Percentiles rank a stretch among this genome's conserved stretches.
These are phyloP conservation scores for Polytolypa hystricis DNA, from an alignment of 2,329 filamentous ascomycete species.

Conservation along the genomic window DNA sequence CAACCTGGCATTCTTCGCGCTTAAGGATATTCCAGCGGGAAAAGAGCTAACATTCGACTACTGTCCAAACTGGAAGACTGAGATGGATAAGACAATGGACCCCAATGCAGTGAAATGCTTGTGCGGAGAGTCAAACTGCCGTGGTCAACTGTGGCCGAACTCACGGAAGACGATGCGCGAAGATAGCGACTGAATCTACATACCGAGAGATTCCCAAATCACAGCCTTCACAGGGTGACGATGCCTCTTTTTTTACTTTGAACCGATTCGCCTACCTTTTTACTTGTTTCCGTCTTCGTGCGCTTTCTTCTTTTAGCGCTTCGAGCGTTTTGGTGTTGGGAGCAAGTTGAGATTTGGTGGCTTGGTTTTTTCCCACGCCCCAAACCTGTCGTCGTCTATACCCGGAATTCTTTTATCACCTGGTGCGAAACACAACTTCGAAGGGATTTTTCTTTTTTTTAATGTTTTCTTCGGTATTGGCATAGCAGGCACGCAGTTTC, in stretches of 20 bases:
- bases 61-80: conserved; percentile 22
- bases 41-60: conserved; percentile 41
- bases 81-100: conserved; percentile 18
- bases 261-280: too few relatives aligned
- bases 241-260: background rate
- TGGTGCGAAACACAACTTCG: too few relatives aligned
- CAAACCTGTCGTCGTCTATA: background rate
- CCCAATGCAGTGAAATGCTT: conserved; percentile 32
- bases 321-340: too few relatives aligned
- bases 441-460: background rate
- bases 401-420: too few relatives aligned
- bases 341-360: background rate
- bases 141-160: conserved; percentile 34
- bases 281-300: too few relatives aligned
- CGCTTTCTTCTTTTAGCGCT: too few relatives aligned
- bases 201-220: too few relatives aligned
- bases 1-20: conserved; percentile 37
- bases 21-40: conserved; percentile 29
- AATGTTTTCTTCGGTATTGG: background rate
- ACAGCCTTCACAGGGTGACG: too few relatives aligned
- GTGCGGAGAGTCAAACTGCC: conserved; percentile 34
- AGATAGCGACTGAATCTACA: conserved; percentile 2
- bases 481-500: too few relatives aligned
- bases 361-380: background rate
- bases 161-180: conserved; percentile 21